Evolutionary conservation across 140 eudicot genomes (phyloP), one percentile per base, ranked within the genome.

Genomic region (Erigeron philadelphicus): DNA sequence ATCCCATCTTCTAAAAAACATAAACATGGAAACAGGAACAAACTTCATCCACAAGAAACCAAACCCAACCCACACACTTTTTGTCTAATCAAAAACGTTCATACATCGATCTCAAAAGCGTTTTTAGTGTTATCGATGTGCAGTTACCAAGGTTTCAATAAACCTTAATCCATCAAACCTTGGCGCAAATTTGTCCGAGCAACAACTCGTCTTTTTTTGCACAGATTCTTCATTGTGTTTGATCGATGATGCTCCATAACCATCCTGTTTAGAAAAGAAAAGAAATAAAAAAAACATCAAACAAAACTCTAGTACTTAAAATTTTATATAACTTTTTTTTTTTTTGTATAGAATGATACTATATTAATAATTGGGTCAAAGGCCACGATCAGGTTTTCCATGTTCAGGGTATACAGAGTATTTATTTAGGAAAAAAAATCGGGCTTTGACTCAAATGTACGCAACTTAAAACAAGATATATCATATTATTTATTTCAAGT

Each of bases 111-210:
- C 19, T 8, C 11, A 6, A 19, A 49, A 72, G n/a, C 46, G n/a
- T 31, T 6, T 3, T 17, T 40, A 9, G 10, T 67, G 62, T 88
- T 60, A 90, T 87, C 97, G 81, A 43, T 90, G 97, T 75, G 89
- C 97, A 11, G 97, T 90, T 15, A 90, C 87, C 52, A 90, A 77
- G 1, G 97, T 90, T 72, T 90, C 97, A 1, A 90, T 87, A 35
- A 90, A 90, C 81, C 97, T 87, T 82, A 90, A 84, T 58, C 97
- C 97, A 71, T 90, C 97, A 68, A 90, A 87, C 66, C 87, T 81
- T 18, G 97, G 97, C 43, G 89, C 92, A 71, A 87, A 90, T 67
- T 87, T 83, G 12, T 87, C 95, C 42, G 86, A 81, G 17, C 85
- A 73, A 46, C 76, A 71, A 35, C 50, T 44, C 25, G 21, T 62